Percentiles rank a stretch among this genome's conserved stretches.
These are phyloP conservation scores for Candida sithepensis DNA, from an alignment of 805 yeast species.

Conservation along the genomic window DNA sequence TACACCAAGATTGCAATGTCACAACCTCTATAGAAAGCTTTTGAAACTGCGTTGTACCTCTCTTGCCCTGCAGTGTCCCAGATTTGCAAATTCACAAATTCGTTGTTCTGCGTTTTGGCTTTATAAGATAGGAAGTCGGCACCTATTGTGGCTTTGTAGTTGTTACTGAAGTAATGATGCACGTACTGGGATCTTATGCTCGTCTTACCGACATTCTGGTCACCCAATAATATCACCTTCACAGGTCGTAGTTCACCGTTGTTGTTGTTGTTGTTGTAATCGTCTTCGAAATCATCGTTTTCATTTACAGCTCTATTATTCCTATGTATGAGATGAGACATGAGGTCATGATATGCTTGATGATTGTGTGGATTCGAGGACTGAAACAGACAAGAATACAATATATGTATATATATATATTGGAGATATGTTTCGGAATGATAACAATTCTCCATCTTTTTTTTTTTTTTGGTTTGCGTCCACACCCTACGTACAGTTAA, in stretches of 20 bases:
- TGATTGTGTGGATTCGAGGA: neutral
- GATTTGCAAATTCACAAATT: slow-evolving; percentile 45
- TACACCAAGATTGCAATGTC: slow-evolving; percentile 53
- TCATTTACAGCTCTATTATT: neutral
- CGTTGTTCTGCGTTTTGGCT: slow-evolving; percentile 14
- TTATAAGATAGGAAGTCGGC: slow-evolving; percentile 52
- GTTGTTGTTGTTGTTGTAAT: neutral
- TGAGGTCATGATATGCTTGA: neutral
- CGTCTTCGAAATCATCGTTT: neutral
- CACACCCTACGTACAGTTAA: too few species aligned
- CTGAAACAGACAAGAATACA: neutral
- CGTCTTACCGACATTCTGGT: slow-evolving; percentile 59
- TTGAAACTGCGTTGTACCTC: slow-evolving; percentile 64
- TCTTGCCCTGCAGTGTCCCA: slow-evolving; percentile 98
- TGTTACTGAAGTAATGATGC: slow-evolving; percentile 51
- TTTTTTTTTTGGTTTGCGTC: too few species aligned
- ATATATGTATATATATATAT: too few species aligned
- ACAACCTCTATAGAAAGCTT: slow-evolving; percentile 56
- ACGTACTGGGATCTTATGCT: slow-evolving; percentile 53
- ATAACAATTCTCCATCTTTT: too few species aligned
- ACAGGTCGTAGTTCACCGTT: slow-evolving; percentile 10
- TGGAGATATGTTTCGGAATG: too few species aligned
- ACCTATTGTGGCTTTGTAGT: slow-evolving; percentile 57
- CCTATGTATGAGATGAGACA: neutral
- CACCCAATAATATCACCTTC: slow-evolving; percentile 55